These are phyloP conservation scores for Pelargonium citronellum DNA, from an alignment of 441 rosid species.

Conservation along the genomic window DNA sequence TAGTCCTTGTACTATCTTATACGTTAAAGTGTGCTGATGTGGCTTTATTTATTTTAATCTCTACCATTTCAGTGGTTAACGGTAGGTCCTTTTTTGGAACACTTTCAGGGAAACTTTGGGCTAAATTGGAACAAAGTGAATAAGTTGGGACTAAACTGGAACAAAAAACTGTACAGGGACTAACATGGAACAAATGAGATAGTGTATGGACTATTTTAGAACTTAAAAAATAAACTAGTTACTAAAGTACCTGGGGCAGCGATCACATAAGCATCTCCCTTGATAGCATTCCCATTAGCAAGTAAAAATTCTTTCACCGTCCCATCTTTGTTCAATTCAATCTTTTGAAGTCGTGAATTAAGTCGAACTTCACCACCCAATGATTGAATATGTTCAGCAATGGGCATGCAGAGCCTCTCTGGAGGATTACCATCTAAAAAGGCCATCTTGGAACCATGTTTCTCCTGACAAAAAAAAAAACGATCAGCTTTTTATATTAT, in stretches of 20 bases:
- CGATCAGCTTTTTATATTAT: slow-evolving; percentile 11
- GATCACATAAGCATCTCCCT: slow-evolving; percentile 80
- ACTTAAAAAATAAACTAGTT: neutral
- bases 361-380: slow-evolving; percentile 78
- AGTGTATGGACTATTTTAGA: no score
- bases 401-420: slow-evolving; percentile 90
- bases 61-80: no score
- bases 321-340: slow-evolving; percentile 72
- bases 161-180: no score
- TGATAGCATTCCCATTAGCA: slow-evolving; percentile 53
- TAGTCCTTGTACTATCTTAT: no score
- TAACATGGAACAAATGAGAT: no score
- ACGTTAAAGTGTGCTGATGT: no score
- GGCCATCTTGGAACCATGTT: slow-evolving; percentile 96
- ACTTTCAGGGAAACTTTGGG: no score
- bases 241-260: slow-evolving; percentile 70
- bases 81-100: no score
- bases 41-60: no score
- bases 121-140: no score
- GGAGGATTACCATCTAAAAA: slow-evolving; percentile 97
- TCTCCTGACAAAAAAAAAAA: slow-evolving; percentile 48
- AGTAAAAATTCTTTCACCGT: slow-evolving; percentile 67
- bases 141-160: no score
- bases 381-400: slow-evolving; percentile 66
- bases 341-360: slow-evolving; percentile 71